phyloP scores from a whole-genome alignment of 129 eudicot species.

The Flaveria robusta region DNA sequence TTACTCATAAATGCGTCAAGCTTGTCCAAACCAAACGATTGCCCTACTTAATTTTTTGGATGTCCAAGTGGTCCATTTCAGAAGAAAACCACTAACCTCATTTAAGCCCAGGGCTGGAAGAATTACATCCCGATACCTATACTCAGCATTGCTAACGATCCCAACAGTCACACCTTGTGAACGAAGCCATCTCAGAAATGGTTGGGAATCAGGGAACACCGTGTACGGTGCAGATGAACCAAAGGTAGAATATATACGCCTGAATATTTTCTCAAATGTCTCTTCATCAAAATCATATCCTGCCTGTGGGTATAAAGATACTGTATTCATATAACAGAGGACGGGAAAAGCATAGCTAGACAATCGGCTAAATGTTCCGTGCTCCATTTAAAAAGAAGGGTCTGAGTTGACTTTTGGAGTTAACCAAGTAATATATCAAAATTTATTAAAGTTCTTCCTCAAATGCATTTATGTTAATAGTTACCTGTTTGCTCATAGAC shows the following conservation, averaged over 20 bases:
- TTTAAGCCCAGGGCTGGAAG: constrained; percentile 96
- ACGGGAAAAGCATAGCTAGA: not conserved
- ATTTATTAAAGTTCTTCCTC: not conserved
- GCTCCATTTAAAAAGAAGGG: not conserved
- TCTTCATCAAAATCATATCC: constrained; percentile 97
- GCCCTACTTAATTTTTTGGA: not conserved
- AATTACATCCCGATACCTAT: constrained; percentile 90
- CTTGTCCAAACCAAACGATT: not conserved
- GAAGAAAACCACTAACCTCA: constrained; percentile 49
- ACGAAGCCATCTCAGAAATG: constrained; percentile 91
- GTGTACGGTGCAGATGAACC: constrained; percentile 96
- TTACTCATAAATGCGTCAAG: not conserved
- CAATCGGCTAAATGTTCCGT: not conserved
- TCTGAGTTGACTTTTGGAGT: constrained; percentile 8
- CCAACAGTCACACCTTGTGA: constrained; percentile 74
- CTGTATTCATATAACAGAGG: constrained; percentile 15
- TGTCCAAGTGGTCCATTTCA: constrained; percentile 1
- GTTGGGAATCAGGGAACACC: constrained; percentile 78
- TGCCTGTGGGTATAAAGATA: constrained; percentile 53
- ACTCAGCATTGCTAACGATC: constrained; percentile 93
- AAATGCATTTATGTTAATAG: no score
- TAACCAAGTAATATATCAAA: not conserved
- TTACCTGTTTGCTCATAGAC: constrained; percentile 2
- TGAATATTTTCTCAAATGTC: constrained; percentile 88
- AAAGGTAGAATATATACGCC: constrained; percentile 81